Percentiles rank a stretch among this genome's conserved stretches.
These are phyloP conservation scores for Candida ortonii DNA, from an alignment of 805 yeast genomes.

Conservation along the genomic window DNA sequence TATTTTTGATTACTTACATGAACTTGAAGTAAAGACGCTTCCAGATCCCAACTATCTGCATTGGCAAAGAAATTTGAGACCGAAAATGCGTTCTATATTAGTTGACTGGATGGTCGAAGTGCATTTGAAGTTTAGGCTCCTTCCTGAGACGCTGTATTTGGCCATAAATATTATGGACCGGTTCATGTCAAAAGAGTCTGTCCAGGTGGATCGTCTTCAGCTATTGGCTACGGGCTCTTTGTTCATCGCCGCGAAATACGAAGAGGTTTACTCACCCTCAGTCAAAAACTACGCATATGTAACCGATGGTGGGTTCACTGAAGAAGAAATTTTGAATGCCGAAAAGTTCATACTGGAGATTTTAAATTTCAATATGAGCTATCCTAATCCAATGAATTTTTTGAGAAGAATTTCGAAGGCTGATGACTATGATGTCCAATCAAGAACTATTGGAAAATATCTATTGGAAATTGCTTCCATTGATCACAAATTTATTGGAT, in stretches of 20 bases:
- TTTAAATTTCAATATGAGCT: constrained; percentile 70
- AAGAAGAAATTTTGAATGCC: constrained; percentile 77
- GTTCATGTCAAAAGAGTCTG: constrained; percentile 70
- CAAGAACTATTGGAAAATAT: constrained; percentile 83
- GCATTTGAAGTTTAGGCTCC: constrained; percentile 74
- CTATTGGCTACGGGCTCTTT: constrained; percentile 81
- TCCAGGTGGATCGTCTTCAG: constrained; percentile 77
- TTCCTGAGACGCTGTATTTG: constrained; percentile 81
- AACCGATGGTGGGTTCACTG: constrained; percentile 81
- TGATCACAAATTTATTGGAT: constrained; percentile 70
- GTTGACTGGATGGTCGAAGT: constrained; percentile 95
- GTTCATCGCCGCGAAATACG: constrained; percentile 89
- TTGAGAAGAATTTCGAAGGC: constrained; percentile 86
- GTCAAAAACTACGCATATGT: constrained; percentile 82
- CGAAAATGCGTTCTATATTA: constrained; percentile 78
- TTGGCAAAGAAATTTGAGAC: constrained; percentile 65
- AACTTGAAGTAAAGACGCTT: constrained; percentile 66
- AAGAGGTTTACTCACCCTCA: constrained; percentile 86
- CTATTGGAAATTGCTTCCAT: constrained; percentile 73
- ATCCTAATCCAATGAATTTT: constrained; percentile 89
- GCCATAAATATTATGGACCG: constrained; percentile 87
- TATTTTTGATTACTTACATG: constrained; percentile 76
- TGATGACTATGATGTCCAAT: constrained; percentile 80
- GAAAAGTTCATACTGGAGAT: constrained; percentile 75
- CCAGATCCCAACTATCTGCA: constrained; percentile 69